Conservation (phyloP, 768 basidiomycete genomes). For the Suillus bovinus region DNA sequence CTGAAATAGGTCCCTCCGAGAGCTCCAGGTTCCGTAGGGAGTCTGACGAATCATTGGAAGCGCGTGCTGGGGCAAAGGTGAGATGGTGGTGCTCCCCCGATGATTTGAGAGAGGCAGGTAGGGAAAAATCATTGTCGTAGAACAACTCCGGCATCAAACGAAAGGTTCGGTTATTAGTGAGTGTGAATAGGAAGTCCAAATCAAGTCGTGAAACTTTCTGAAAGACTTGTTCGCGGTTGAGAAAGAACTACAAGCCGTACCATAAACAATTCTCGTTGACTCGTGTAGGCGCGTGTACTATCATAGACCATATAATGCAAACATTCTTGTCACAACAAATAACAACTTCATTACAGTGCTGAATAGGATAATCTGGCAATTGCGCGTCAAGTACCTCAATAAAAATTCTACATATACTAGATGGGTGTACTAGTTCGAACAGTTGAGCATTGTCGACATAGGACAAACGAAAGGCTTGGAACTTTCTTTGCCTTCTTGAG, state of each 20-base stretch:
- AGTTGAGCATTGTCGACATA: not conserved
- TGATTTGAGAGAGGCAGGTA: constrained; percentile 15
- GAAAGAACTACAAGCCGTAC: not conserved
- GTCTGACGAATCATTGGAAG: constrained; percentile 57
- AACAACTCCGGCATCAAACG: constrained; percentile 2
- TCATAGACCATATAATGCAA: not conserved
- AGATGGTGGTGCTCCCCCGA: constrained; percentile 16
- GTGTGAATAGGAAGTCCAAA: not conserved
- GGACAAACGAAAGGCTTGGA: not conserved
- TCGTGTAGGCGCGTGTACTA: not conserved
- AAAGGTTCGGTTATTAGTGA: not conserved
- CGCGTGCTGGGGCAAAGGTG: constrained; percentile 1
- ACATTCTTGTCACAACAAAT: not conserved
- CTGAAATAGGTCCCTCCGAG: constrained; percentile 55
- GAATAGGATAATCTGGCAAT: too few species aligned
- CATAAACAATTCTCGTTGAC: not conserved
- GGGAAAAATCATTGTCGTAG: constrained; percentile 14
- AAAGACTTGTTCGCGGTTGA: not conserved
- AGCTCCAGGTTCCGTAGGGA: constrained; percentile 81
- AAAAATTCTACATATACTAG: not conserved
- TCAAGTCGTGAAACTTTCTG: not conserved
- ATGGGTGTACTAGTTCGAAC: not conserved
- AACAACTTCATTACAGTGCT: not conserved
- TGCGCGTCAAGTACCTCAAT: not conserved
- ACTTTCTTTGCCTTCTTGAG: not conserved